These are phyloP conservation scores for Magnaporthiopsis rhizophila DNA, from an alignment of 2,329 filamentous ascomycete genomes.

Conservation along the genomic window DNA sequence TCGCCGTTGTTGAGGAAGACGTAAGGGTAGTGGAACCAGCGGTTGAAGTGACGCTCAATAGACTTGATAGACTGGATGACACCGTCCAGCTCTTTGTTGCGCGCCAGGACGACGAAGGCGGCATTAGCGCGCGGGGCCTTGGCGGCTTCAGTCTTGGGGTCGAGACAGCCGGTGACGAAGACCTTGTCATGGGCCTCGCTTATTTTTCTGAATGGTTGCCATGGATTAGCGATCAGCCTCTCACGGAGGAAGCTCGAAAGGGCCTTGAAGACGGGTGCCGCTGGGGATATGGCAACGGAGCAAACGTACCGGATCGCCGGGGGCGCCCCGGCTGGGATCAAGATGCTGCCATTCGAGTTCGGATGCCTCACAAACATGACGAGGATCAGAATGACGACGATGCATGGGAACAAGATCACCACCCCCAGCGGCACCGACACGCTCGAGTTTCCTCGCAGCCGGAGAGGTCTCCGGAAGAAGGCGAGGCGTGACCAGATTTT, in stretches of 20 bases:
- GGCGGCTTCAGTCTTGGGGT: conserved; percentile 53
- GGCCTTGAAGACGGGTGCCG: background rate
- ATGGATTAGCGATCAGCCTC: background rate
- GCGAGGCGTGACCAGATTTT: conserved; percentile 48
- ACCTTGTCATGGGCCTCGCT: conserved; percentile 97
- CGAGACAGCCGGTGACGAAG: conserved; percentile 82
- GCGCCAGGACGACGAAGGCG: conserved; percentile 88
- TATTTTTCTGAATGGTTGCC: conserved; percentile 61
- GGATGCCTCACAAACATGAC: conserved; percentile 85
- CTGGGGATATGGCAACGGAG: background rate
- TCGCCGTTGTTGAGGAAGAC: conserved; percentile 97
- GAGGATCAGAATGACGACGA: conserved; percentile 85
- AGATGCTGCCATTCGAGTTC: conserved; percentile 68
- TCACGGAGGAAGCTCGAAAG: conserved; percentile 5
- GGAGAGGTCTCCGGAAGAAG: conserved; percentile 80
- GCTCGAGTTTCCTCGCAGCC: conserved; percentile 83
- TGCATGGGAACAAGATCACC: conserved; percentile 83
- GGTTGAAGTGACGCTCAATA: conserved; percentile 96
- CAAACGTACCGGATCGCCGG: conserved; percentile 74
- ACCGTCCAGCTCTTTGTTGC: conserved; percentile 93
- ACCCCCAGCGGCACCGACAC: conserved; percentile 89
- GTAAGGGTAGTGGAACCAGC: conserved; percentile 98
- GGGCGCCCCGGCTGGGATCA: conserved; percentile 82
- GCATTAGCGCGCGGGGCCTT: conserved; percentile 80
- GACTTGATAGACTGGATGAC: conserved; percentile 97